phyloP scores from a whole-genome alignment of 345 rosid species.

The Clarkia xantiana region DNA sequence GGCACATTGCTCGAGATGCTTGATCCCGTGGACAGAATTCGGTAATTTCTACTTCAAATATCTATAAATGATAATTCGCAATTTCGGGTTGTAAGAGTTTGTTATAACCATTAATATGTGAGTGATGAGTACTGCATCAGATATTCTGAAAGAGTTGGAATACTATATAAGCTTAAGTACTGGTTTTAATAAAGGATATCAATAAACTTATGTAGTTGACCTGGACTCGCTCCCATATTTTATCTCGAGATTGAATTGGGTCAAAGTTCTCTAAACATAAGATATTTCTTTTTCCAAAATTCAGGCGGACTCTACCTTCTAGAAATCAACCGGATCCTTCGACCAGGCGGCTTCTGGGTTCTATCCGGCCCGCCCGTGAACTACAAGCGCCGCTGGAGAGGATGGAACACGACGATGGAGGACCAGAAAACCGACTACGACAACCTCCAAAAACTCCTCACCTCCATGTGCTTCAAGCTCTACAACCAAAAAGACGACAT shows the following conservation, averaged over 20 bases:
- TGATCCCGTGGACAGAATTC: constrained; percentile 98
- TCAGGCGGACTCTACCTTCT: constrained; percentile 92
- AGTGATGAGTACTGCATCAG: too few relatives aligned
- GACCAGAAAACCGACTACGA: constrained; percentile 78
- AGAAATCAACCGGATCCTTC: constrained; percentile 79
- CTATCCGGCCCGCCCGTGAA: constrained; percentile 96
- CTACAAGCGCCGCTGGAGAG: constrained; percentile 81
- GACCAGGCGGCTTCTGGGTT: constrained; percentile 99
- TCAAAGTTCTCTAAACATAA: too few relatives aligned
- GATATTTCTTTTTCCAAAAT: too few relatives aligned
- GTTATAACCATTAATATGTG: too few relatives aligned
- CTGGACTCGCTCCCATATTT: too few relatives aligned
- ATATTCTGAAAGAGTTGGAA: too few relatives aligned
- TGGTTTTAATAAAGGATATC: too few relatives aligned
- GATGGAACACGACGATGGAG: constrained; percentile 96
- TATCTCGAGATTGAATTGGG: too few relatives aligned
- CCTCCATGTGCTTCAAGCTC: constrained; percentile 86
- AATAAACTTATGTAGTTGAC: too few relatives aligned
- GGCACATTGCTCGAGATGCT: constrained; percentile 99
- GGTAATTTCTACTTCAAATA: constrained; percentile 38
- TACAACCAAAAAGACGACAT: constrained; percentile 80
- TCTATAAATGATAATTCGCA: too few relatives aligned
- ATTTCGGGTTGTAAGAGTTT: too few relatives aligned
- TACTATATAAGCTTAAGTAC: too few relatives aligned
- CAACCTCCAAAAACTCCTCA: constrained; percentile 56